Base-by-base conservation (phyloP, 1,139 yeast genomes). In the Protomyces macrosporus region DNA sequence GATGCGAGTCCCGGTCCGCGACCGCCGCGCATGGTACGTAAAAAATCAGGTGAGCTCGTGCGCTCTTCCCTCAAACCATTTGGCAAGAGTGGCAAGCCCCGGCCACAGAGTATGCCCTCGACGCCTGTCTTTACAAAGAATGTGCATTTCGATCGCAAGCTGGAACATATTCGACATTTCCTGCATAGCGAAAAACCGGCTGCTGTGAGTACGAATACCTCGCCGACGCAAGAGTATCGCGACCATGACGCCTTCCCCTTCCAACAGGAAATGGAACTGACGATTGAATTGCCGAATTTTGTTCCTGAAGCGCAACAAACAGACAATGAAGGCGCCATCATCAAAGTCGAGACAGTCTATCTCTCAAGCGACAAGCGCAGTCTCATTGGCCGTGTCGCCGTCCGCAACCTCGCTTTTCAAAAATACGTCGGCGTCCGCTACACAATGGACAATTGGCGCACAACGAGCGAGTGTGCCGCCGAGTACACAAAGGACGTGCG, bases 21-120 rank as follows among this genome's bases (percentile, higher is more conserved):
- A 16, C 55, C 55, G 6, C 61, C 42, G 66, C 69, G 65, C 72
- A 71, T 87, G 58, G 80, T 86, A 3, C 82, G 90, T 33, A 87
- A 86, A 72, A 89, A 89, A 75, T 83, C 89, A 3, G 95, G 95
- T 33, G 96, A 89, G 72, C 77, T 87, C 50, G 87, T 89, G 57
- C 87, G 88, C 71, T 83, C 91, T 3, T 85, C 89, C 33, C 78
- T 89, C 63, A 87, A 86, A 71, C 72, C 78, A 64, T 81, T 77
- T 65, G 75, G 76, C 53, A 48, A 51, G 50, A 40, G 34, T 14
- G 34, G 60, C 10, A 36, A 30, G 34, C 55, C 42, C 4, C 51
- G 60, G 4, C 80, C 84, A 40, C 79, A 80, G 69, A 85, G 90
- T 10, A 80, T 88, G 77, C 96, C 96, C 2, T 77, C 87, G 0